Conservation (phyloP, 2,329 filamentous ascomycete genomes). For the Monosporascus sp. region DNA sequence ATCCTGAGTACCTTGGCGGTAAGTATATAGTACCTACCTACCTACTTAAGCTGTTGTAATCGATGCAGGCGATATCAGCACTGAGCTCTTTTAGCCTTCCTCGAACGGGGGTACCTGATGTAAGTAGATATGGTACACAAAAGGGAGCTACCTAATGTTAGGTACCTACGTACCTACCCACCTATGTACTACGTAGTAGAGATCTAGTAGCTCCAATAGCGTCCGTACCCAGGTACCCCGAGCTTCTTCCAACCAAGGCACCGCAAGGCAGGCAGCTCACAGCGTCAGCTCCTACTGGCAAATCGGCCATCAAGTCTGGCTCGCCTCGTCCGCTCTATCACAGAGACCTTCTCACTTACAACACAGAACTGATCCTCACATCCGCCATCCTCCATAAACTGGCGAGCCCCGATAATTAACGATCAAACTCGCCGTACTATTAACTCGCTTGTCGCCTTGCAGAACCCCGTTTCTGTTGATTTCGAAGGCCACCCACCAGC, state of each 20-base stretch:
- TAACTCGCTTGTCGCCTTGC: too few relatives aligned
- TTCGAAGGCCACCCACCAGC: slow-evolving; percentile 29
- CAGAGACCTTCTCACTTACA: too few relatives aligned
- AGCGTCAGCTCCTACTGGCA: background rate
- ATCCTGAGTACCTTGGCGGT: background rate
- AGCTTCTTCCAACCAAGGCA: background rate
- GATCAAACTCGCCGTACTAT: too few relatives aligned
- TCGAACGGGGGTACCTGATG: too few relatives aligned
- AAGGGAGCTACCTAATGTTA: background rate
- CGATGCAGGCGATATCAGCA: too few relatives aligned
- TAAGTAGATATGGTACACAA: background rate
- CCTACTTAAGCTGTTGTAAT: background rate
- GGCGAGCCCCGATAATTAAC: too few relatives aligned
- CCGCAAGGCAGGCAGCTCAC: background rate
- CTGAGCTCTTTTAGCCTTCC: too few relatives aligned
- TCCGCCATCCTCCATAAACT: too few relatives aligned
- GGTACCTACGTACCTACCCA: background rate
- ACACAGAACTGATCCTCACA: too few relatives aligned
- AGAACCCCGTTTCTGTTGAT: background rate
- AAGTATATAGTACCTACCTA: background rate
- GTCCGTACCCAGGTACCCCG: background rate
- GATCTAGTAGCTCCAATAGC: background rate
- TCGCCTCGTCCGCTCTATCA: too few relatives aligned
- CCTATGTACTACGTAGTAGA: too few relatives aligned
- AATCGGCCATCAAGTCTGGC: too few relatives aligned